Base-by-base conservation (phyloP, 331 rosid species). In the Quercus lobata region DNA sequence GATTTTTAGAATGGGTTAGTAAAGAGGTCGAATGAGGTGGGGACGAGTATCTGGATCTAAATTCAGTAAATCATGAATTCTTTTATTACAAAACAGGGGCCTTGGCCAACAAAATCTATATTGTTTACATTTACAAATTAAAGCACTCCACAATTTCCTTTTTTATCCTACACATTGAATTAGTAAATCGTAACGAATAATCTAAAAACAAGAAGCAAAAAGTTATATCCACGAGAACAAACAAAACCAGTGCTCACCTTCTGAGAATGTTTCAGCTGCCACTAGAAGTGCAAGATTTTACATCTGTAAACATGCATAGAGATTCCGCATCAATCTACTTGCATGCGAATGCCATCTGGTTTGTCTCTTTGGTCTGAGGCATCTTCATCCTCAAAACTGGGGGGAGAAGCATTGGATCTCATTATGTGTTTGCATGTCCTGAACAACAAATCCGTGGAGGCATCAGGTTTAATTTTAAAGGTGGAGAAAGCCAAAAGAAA, bases 361-460 rank as follows among this genome's bases (percentile, higher is more conserved):
- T 62, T 62, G 37, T 62, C 69, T 62, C 69, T 27, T 4, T 27
- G 69, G 69, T 62, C 69, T 27, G 41, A 27, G 69, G 29, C 37
- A 27, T 62, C 41, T 16, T 18, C 41, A 62, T 87, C 92, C 69
- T 87, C 84, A 34, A 80, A 75, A 69, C 60, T 56, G 65, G 86
- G 29, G 32, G 35, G 69, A 71, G 88, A 88, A 84, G 78, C 75
- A 81, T 80, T 73, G 37, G 86, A 85, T 83, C 79, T 77, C 87
- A 83, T 41, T 83, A 89, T 76, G 80, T 66, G 84, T 77, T 80
- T 85, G 84, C 87, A 88, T 54, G 17, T 70, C 86, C 98, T 96
- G 97, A 78, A 92, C 86, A 69, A 22, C 65, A 81, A 83, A 72
- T 32, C 27, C 52, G 12, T 81, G 35, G 35, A n/a, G 12, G 27